A percentile compares a stretch with the other conserved stretches of the same genome.
phyloP scores from a whole-genome alignment of 495 filamentous ascomycete genomes.

The Penicillium pulvis region DNA sequence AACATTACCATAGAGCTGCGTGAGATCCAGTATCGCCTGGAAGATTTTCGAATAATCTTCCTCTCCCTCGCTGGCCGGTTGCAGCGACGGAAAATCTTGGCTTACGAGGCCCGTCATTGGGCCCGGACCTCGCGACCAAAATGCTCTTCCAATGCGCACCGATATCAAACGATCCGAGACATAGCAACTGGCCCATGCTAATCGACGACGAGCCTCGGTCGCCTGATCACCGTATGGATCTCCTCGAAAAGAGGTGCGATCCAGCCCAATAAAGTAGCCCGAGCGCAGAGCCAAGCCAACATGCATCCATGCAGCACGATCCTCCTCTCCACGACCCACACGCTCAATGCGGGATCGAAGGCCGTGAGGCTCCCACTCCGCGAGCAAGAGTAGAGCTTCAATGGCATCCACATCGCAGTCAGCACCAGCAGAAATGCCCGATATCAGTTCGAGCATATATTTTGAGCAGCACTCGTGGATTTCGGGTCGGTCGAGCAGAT shows the following conservation, averaged over 20 bases:
- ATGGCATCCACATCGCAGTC: slow-evolving; percentile 64
- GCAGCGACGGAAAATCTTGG: slow-evolving; percentile 62
- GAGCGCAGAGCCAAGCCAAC: slow-evolving; percentile 63
- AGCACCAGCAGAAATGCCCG: slow-evolving; percentile 59
- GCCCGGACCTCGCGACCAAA: slow-evolving; percentile 66
- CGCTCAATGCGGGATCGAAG: slow-evolving; percentile 51
- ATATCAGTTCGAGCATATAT: slow-evolving; percentile 64
- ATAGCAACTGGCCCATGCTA: slow-evolving; percentile 67
- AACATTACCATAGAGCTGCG: slow-evolving; percentile 67
- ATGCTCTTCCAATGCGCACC: slow-evolving; percentile 63
- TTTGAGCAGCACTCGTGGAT: slow-evolving; percentile 62
- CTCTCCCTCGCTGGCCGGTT: slow-evolving; percentile 50
- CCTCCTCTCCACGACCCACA: slow-evolving; percentile 65
- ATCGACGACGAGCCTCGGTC: slow-evolving; percentile 54
- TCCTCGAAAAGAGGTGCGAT: slow-evolving; percentile 57
- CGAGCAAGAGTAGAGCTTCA: slow-evolving; percentile 63
- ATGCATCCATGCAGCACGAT: slow-evolving; percentile 70
- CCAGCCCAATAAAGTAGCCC: slow-evolving; percentile 64
- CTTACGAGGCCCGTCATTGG: slow-evolving; percentile 62
- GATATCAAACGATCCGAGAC: slow-evolving; percentile 66
- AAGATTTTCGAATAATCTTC: slow-evolving; percentile 66
- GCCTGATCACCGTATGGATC: slow-evolving; percentile 49
- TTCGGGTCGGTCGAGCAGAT: slow-evolving; percentile 55
- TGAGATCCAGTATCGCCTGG: slow-evolving; percentile 64
- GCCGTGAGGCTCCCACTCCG: slow-evolving; percentile 66